Conservation (phyloP, 768 basidiomycete species). For the Asterophora lycoperdoides region DNA sequence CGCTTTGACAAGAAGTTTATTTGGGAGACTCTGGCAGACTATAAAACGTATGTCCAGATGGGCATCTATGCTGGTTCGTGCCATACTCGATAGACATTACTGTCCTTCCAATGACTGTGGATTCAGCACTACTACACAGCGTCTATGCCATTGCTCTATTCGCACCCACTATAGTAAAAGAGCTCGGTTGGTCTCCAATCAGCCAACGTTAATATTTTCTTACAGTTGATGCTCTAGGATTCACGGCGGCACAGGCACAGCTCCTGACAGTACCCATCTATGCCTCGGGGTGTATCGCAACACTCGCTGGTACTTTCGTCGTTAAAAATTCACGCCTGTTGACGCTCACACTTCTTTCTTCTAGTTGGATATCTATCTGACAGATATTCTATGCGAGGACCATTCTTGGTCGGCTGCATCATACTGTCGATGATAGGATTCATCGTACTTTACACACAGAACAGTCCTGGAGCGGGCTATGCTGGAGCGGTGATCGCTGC, state of each 20-base stretch:
- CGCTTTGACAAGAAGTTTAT: constrained; percentile 43
- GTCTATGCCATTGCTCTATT: constrained; percentile 44
- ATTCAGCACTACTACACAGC: constrained; percentile 35
- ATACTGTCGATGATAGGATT: constrained; percentile 48
- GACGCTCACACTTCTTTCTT: neutral
- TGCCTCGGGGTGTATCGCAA: constrained; percentile 41
- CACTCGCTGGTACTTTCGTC: constrained; percentile 21
- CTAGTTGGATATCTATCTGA: constrained; percentile 39
- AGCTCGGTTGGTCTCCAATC: constrained; percentile 28
- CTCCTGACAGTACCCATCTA: constrained; percentile 48
- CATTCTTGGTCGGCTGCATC: constrained; percentile 41
- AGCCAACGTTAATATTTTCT: neutral
- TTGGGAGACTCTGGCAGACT: constrained; percentile 45
- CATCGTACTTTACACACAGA: constrained; percentile 40
- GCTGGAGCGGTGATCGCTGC: constrained; percentile 47
- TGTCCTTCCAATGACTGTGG: neutral
- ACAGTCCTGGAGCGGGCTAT: constrained; percentile 35
- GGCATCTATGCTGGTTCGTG: constrained; percentile 40
- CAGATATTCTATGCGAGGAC: constrained; percentile 39
- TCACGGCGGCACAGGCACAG: constrained; percentile 45
- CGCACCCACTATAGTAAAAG: constrained; percentile 45
- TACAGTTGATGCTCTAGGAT: constrained; percentile 28
- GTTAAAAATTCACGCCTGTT: constrained; percentile 8
- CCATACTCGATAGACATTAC: neutral
- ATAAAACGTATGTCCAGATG: constrained; percentile 38